Base-by-base conservation (phyloP, 495 filamentous ascomycete species). In the Penicillium silybi region DNA sequence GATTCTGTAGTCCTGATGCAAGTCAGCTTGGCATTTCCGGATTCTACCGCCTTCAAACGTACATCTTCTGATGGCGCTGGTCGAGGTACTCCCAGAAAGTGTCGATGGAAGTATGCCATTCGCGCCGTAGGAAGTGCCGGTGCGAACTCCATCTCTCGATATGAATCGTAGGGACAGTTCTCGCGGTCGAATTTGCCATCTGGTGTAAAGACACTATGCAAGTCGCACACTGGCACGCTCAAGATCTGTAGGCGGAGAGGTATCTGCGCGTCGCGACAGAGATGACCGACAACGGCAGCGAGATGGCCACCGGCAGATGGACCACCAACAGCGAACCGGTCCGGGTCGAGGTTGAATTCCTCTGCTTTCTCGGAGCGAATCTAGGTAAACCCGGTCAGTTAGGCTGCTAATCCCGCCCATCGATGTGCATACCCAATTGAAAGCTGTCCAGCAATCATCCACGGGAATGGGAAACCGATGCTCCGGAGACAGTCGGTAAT, bases 101-200 rank as follows among this genome's bases (percentile, higher is more conserved):
- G 62, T 18, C 59, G 62, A 29, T 73, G 66, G 49, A 73, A 71
- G 50, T 68, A 73, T 46, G 64, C 61, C 68, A 73, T 73, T 3
- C 68, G 63, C 11, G 68, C 70, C 4, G 46, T 48, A 19, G 68
- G 67, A 18, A 73, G 59, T 1, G 66, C 57, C 18, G 63, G 57
- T 2, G 68, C 61, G 47, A 67, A 67, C 44, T 73, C 70, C 70
- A 71, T 71, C 50, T 73, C 70, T 25, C 62, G 59, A 38, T 73
- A 73, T 0, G 70, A 73, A 2, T 70, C 62, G 41, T 71, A 73
- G 1, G 65, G 68, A 29, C 62, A 68, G 8, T 64, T 59, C 8
- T 65, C 62, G 2, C 65, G 63, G 44, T 73, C 66, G 38, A 73
- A 71, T 6, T 61, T 23, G 1, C 70, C 66, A 3, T 71, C 63